A percentile compares a stretch with the other conserved stretches of the same genome.
These are phyloP conservation scores for Thalassiosira profunda DNA, from an alignment of 108 stramenopile genomes.

Conservation along the genomic window DNA sequence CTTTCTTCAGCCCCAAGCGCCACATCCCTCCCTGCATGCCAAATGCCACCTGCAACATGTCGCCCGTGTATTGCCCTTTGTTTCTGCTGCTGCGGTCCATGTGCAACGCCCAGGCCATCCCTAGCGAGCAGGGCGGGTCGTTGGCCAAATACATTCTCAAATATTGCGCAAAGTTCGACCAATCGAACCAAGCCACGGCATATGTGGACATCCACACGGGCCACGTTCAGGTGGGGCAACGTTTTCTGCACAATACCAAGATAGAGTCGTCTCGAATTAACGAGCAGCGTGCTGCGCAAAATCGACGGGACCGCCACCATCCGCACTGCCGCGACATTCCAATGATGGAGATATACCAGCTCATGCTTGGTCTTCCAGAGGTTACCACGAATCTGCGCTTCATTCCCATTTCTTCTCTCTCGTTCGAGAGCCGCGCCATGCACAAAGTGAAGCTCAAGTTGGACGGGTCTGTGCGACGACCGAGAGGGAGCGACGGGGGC, in stretches of 20 bases:
- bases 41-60: slow-evolving; percentile 4
- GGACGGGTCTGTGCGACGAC: background rate
- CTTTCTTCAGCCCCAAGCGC: too few relatives aligned
- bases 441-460: background rate
- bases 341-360: background rate
- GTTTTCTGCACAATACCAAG: slow-evolving; percentile 21
- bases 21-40: too few relatives aligned
- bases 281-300: background rate
- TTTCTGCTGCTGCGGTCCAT: slow-evolving; percentile 5
- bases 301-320: background rate
- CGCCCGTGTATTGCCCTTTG: background rate
- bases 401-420: background rate
- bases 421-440: slow-evolving; percentile 8
- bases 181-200: slow-evolving; percentile 6
- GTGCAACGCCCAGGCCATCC: slow-evolving; percentile 16
- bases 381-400: slow-evolving; percentile 7
- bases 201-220: slow-evolving; percentile 2
- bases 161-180: slow-evolving; percentile 12
- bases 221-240: background rate
- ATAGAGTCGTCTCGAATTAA: slow-evolving; percentile 6
- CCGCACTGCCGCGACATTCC: background rate
- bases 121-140: slow-evolving; percentile 2
- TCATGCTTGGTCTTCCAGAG: slow-evolving; percentile 11
- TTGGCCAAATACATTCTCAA: slow-evolving; percentile 21
- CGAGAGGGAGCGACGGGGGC: background rate